These are phyloP conservation scores for Cryphonectria japonica DNA, from an alignment of 2,329 filamentous ascomycete genomes.

Conservation along the genomic window DNA sequence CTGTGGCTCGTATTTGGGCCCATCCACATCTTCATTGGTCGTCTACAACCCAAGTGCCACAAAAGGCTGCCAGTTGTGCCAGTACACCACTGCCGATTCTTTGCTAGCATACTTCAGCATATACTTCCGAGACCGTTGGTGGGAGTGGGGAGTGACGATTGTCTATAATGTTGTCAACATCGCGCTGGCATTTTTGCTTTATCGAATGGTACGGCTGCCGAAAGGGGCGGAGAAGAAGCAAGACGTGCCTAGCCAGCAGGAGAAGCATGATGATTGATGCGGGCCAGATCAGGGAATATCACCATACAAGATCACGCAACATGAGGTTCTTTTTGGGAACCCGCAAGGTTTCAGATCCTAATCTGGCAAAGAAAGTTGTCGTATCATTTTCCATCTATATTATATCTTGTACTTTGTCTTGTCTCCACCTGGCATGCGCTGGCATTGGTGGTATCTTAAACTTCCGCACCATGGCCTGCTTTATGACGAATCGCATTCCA, in stretches of 20 bases:
- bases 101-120: constrained; percentile 54
- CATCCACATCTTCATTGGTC: constrained; percentile 47
- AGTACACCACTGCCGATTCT: constrained; percentile 54
- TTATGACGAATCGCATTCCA: not conserved
- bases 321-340: too few species aligned
- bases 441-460: not conserved
- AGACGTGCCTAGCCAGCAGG: too few species aligned
- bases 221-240: constrained; percentile 25
- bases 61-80: constrained; percentile 59
- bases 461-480: not conserved
- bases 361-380: not conserved
- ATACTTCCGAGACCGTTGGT: constrained; percentile 59
- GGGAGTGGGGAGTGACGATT: constrained; percentile 67
- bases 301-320: too few species aligned
- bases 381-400: not conserved
- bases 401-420: constrained; percentile 1
- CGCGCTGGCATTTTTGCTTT: constrained; percentile 50
- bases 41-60: constrained; percentile 55
- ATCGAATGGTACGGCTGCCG: constrained; percentile 45
- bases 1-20: constrained; percentile 62
- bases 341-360: too few species aligned
- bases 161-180: constrained; percentile 59
- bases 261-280: too few species aligned
- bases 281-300: too few species aligned
- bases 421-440: not conserved